A percentile compares a stretch with the other conserved stretches of the same genome.
These are phyloP conservation scores for Solanum chiquidenum DNA, from an alignment of 257 asterid species.

Conservation along the genomic window DNA sequence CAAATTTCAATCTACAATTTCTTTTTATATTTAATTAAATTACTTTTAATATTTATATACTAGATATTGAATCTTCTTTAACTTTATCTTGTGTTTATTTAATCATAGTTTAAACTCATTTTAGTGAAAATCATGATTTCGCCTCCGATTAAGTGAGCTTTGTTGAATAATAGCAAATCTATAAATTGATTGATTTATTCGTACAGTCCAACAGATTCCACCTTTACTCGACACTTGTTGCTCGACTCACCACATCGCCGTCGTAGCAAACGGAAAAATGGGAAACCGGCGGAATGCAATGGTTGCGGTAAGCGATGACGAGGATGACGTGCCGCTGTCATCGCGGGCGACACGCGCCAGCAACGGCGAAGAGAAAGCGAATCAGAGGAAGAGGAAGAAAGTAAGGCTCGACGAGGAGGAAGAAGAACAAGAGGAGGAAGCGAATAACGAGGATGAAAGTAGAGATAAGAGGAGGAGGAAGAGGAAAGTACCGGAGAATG, in stretches of 20 bases:
- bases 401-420: constrained; percentile 10
- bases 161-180: neutral
- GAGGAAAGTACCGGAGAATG: constrained; percentile 5
- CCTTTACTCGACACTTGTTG: neutral
- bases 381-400: constrained; percentile 22
- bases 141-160: too few relatives aligned
- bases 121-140: too few relatives aligned
- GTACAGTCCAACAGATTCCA: neutral
- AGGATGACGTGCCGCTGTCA: neutral
- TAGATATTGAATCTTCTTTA: too few relatives aligned
- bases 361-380: neutral
- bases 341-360: neutral
- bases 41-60: too few relatives aligned
- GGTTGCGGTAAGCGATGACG: neutral
- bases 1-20: too few relatives aligned
- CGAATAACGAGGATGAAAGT: neutral
- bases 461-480: constrained; percentile 8
- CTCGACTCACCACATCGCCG: neutral
- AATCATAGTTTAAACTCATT: too few relatives aligned
- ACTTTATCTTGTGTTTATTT: neutral
- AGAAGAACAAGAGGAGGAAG: constrained; percentile 21
- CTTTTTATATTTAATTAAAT: too few relatives aligned
- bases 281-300: constrained; percentile 2
- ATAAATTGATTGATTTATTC: neutral
- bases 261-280: neutral